Conservation (phyloP, 2,329 filamentous ascomycete species). For the Exserohilum turcica region DNA sequence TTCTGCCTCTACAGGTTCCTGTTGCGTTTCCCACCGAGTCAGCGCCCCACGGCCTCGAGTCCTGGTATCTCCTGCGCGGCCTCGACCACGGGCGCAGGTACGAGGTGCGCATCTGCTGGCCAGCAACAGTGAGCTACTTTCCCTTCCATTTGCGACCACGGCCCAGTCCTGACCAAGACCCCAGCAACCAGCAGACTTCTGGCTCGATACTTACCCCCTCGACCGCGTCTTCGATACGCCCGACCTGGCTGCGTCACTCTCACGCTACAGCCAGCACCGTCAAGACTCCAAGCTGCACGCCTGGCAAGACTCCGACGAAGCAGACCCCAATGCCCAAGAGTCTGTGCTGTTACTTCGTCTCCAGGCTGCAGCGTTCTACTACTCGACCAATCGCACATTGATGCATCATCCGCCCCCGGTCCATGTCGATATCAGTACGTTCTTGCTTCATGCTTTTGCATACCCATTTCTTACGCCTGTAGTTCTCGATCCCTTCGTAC, state of each 20-base stretch:
- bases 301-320: constrained; percentile 3
- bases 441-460: not conserved
- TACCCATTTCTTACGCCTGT: constrained; percentile 17
- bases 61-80: constrained; percentile 78
- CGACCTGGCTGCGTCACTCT: constrained; percentile 68
- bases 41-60: constrained; percentile 62
- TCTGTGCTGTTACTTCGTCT: constrained; percentile 75
- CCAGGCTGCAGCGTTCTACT: constrained; percentile 81
- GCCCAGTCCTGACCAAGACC: constrained; percentile 20
- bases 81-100: constrained; percentile 77
- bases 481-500: constrained; percentile 83
- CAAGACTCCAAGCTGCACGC: constrained; percentile 35
- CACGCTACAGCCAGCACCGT: constrained; percentile 62
- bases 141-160: constrained; percentile 1
- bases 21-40: constrained; percentile 68
- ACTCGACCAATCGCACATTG: constrained; percentile 71
- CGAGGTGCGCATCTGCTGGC: constrained; percentile 92
- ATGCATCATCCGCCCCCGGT: constrained; percentile 79
- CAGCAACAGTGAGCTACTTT: constrained; percentile 73
- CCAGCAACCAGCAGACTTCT: constrained; percentile 88
- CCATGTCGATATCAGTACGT: constrained; percentile 69
- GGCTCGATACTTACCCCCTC: constrained; percentile 68
- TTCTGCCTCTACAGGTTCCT: constrained; percentile 67
- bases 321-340: constrained; percentile 24
- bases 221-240: constrained; percentile 65